Evolutionary conservation across 495 filamentous ascomycete genomes (phyloP).

Genomic region (Haplographium delicatum): DNA sequence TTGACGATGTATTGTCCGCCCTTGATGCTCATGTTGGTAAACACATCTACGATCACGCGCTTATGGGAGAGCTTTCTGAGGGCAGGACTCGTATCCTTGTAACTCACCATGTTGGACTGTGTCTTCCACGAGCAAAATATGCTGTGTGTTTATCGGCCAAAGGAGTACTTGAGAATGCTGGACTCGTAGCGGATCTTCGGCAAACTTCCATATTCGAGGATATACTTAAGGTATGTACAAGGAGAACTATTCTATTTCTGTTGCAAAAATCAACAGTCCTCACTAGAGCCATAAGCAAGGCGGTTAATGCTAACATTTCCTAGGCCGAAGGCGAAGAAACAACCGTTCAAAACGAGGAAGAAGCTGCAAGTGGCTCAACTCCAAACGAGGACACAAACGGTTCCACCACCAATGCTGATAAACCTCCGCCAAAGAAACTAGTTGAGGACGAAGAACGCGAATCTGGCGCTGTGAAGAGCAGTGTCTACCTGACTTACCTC

Average conservation of each 20-base stretch:
- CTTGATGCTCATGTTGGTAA: constrained; percentile 48
- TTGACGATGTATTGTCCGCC: constrained; percentile 68
- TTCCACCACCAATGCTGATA: background rate
- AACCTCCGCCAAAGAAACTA: constrained; percentile 36
- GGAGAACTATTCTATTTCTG: background rate
- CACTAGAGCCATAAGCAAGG: background rate
- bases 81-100: constrained; percentile 47
- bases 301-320: background rate
- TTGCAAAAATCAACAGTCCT: too few species aligned
- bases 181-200: constrained; percentile 32
- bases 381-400: background rate
- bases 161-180: constrained; percentile 43
- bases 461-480: constrained; percentile 43
- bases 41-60: constrained; percentile 42
- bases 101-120: constrained; percentile 42
- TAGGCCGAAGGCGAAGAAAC: constrained; percentile 2
- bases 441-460: constrained; percentile 53
- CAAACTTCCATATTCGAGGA: constrained; percentile 15
- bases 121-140: constrained; percentile 26
- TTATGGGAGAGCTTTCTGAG: constrained; percentile 40
- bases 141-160: constrained; percentile 38
- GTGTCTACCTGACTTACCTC: constrained; percentile 51
- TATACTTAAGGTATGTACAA: constrained; percentile 5
- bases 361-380: constrained; percentile 2
- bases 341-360: background rate